phyloP scores from a whole-genome alignment of 495 filamentous ascomycete species.

The Mytilinidion resinicola region DNA sequence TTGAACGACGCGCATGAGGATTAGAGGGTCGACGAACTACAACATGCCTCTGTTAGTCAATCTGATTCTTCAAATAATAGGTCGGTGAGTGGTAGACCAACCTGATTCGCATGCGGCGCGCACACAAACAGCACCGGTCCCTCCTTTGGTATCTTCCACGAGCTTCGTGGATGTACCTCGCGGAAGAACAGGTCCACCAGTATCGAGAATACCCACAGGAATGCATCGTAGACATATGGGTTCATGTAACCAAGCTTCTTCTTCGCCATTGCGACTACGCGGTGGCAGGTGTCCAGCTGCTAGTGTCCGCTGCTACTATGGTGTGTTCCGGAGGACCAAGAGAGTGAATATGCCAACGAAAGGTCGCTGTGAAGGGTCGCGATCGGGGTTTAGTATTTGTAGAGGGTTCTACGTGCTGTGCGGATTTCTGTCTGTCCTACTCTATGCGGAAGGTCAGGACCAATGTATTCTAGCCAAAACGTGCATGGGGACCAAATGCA shows the following conservation, averaged over 20 bases:
- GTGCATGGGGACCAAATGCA: no score
- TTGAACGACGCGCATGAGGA: slow-evolving; percentile 83
- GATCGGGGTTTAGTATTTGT: neutral
- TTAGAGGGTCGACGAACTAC: slow-evolving; percentile 90
- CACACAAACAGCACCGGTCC: slow-evolving; percentile 94
- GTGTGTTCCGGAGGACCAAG: neutral
- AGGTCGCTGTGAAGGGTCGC: neutral
- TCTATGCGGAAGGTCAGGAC: no score
- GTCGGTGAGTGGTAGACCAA: slow-evolving; percentile 35
- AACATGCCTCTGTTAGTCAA: neutral
- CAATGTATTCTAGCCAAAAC: no score
- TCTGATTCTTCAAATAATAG: neutral
- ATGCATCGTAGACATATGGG: slow-evolving; percentile 57
- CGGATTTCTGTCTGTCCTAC: no score
- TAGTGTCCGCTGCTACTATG: neutral
- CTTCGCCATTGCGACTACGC: slow-evolving; percentile 7
- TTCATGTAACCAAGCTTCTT: slow-evolving; percentile 25
- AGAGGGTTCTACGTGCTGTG: no score
- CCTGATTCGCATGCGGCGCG: slow-evolving; percentile 98
- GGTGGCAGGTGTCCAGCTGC: no score
- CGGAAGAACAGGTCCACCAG: slow-evolving; percentile 94
- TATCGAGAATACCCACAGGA: slow-evolving; percentile 77
- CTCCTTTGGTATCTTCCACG: slow-evolving; percentile 82
- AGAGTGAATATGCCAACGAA: neutral
- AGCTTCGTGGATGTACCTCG: slow-evolving; percentile 88